Percentiles rank a stretch among this genome's conserved stretches.
These are phyloP conservation scores for Ambispora gerdemannii DNA, from an alignment of 192 early-diverging fungal species.

Conservation along the genomic window DNA sequence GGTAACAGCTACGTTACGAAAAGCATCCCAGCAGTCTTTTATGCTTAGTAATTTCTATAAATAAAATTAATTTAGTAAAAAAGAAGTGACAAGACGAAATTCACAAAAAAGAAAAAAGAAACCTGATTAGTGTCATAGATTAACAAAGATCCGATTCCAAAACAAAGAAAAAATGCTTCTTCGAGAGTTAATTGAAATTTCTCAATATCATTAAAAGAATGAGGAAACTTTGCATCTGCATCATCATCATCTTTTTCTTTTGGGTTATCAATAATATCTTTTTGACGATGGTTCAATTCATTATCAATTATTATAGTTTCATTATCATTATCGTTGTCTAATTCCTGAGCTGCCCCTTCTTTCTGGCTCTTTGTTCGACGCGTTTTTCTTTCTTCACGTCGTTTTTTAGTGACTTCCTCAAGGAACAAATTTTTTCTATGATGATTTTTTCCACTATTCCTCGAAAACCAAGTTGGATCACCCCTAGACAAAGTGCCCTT, in stretches of 20 bases:
- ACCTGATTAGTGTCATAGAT: constrained; percentile 38
- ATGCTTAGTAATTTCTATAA: constrained; percentile 31
- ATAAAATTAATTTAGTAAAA: background rate
- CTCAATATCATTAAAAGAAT: constrained; percentile 45
- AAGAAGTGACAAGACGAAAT: background rate
- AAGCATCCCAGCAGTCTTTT: constrained; percentile 42
- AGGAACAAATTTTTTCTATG: background rate
- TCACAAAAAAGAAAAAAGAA: background rate
- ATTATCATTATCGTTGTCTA: background rate
- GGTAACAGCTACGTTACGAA: constrained; percentile 8
- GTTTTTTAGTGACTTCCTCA: background rate
- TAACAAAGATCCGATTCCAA: constrained; percentile 53
- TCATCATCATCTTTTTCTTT: background rate
- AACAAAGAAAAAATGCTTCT: constrained; percentile 71
- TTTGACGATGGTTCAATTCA: background rate
- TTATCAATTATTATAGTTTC: background rate
- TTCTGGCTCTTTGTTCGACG: background rate
- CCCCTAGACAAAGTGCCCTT: constrained; percentile 78
- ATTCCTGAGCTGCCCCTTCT: background rate
- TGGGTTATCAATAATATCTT: constrained; percentile 15
- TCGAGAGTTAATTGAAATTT: constrained; percentile 65
- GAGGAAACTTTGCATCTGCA: no score
- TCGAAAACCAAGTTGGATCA: constrained; percentile 68
- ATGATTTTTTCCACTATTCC: constrained; percentile 16
- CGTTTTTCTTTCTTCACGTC: background rate